Evolutionary conservation across 371 early-diverging fungal species (phyloP), one percentile per base, ranked within the genome.

Genomic region (Cladochytrium tenue): DNA sequence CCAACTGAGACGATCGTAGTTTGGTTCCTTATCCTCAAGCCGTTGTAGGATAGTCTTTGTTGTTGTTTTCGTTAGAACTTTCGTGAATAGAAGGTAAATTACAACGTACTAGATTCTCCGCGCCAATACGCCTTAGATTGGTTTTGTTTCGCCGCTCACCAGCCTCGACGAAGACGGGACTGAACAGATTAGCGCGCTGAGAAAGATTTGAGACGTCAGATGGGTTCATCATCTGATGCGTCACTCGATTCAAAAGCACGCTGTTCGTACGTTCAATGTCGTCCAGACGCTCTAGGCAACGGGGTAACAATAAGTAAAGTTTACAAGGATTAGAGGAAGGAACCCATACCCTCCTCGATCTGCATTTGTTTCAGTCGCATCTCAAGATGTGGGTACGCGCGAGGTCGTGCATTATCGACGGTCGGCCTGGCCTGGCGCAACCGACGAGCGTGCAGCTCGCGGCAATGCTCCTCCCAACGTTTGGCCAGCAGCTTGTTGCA

Each of bases 311-410:
- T 64, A 34, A 10, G 20, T 33, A 28, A 7, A 51, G 30, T 31
- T n/a, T n/a, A n/a, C n/a, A n/a, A n/a, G n/a, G n/a, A n/a, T n/a
- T n/a, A n/a, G n/a, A n/a, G n/a, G n/a, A n/a, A n/a, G n/a, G n/a
- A n/a, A n/a, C n/a, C n/a, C n/a, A 0, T 32, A 76, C 76, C 79
- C 74, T 76, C 71, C 64, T 80, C 74, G 33, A 72, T 64, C 69
- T 74, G 71, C 34, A 77, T 51, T 30, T 63, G 59, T 60, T 76
- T 76, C 32, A 77, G 60, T 52, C 74, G 43, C 67, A 76, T 61
- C 52, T 80, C 75, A 59, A 80, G 57, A 69, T 80, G 81, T 51
- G 72, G 68, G 52, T 71, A 75, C 5, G 63, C 63, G 33, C 60
- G 67, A 2, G 81, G 81, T 23, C 64, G 66, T 7, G 59, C 32